These are phyloP conservation scores for Scheffersomyces coipomensis DNA, from an alignment of 805 yeast species.

Conservation along the genomic window DNA sequence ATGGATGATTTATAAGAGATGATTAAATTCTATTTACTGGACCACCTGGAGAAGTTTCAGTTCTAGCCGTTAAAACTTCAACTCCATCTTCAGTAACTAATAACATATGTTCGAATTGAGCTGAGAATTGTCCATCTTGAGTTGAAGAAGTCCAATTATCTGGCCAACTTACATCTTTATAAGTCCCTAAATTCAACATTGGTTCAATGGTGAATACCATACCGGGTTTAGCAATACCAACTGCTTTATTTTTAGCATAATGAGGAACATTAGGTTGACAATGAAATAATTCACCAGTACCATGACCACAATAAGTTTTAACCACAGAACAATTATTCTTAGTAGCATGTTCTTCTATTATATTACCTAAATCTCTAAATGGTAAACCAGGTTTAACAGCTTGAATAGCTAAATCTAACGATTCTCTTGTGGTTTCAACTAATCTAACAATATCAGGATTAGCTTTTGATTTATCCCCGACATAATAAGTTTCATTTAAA, in stretches of 20 bases:
- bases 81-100: constrained; percentile 91
- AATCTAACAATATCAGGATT: constrained; percentile 81
- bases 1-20: not conserved
- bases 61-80: constrained; percentile 84
- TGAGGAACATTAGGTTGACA: constrained; percentile 92
- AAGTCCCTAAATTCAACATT: constrained; percentile 85
- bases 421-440: constrained; percentile 85
- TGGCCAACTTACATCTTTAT: constrained; percentile 87
- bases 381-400: constrained; percentile 89
- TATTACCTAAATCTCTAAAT: constrained; percentile 81
- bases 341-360: constrained; percentile 83
- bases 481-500: constrained; percentile 93
- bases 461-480: constrained; percentile 83
- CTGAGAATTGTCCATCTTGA: constrained; percentile 83
- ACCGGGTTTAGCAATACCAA: constrained; percentile 93
- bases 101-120: constrained; percentile 94
- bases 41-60: constrained; percentile 86
- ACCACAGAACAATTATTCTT: constrained; percentile 82
- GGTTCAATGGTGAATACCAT: constrained; percentile 98
- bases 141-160: constrained; percentile 97
- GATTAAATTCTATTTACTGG: constrained; percentile 54
- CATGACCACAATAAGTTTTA: constrained; percentile 91
- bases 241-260: constrained; percentile 88
- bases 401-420: constrained; percentile 79
- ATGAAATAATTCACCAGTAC: constrained; percentile 84